These are phyloP conservation scores for Coffea humblotiana DNA, from an alignment of 305 asterid genomes.

Conservation along the genomic window DNA sequence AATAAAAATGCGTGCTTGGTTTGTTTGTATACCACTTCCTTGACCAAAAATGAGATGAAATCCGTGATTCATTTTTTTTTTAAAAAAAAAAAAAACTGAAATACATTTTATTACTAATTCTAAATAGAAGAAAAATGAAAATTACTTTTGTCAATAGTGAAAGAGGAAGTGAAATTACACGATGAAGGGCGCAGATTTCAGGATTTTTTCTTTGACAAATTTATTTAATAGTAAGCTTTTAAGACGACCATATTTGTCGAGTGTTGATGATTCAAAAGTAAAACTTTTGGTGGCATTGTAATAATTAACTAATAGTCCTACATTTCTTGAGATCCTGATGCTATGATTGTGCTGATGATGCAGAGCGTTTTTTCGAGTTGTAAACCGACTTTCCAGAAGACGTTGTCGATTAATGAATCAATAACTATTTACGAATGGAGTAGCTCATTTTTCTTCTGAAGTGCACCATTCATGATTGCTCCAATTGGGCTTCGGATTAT, in stretches of 20 bases:
- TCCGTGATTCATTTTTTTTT: background rate
- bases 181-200: too few species aligned
- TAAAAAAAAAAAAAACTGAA: too few species aligned
- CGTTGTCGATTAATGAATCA: slow-evolving; percentile 2
- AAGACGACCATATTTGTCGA: too few species aligned
- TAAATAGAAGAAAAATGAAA: too few species aligned
- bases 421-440: background rate
- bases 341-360: background rate
- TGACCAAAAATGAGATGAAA: background rate
- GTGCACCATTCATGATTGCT: slow-evolving; percentile 8
- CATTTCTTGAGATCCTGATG: background rate
- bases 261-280: too few species aligned
- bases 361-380: background rate
- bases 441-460: background rate
- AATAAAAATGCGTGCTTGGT: background rate
- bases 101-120: too few species aligned
- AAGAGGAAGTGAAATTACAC: too few species aligned
- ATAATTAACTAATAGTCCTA: background rate
- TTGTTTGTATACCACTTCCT: background rate
- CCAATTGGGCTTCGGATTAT: background rate
- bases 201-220: too few species aligned
- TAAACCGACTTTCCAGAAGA: slow-evolving; percentile 6
- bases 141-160: background rate
- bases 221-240: too few species aligned
- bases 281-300: too few species aligned